Evolutionary conservation across 495 filamentous ascomycete species (phyloP), one percentile per base, ranked within the genome.

Genomic region (Podospora pseudopauciseta): DNA sequence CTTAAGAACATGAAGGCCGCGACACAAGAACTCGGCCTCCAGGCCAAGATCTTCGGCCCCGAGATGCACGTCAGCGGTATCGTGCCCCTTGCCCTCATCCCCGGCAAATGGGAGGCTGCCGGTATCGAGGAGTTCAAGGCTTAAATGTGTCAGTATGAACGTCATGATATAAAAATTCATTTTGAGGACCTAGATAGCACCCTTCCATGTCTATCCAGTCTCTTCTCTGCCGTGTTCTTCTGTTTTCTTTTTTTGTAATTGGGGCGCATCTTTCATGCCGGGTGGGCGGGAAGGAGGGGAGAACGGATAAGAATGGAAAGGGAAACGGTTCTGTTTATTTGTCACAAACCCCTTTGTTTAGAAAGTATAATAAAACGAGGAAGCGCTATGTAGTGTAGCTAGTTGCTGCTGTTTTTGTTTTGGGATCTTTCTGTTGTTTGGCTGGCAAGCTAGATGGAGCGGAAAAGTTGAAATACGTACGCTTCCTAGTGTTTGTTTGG

Each of bases 1-100:
- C 88, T 99, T 68, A 97, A 97, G 87, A 99, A 98, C 87, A 97
- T 99, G 86, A 97, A 98, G 87, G 86, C 90, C 58, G 94, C 96
- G 64, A 94, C 93, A 54, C 86, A 93, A 75, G 95, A 98, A 83
- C 88, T 99, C 44, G 92, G 91, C 73, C 85, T 99, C 44, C 84
- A 94, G 76, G 96, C 97, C 88, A 91, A 97, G 81, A 93, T 98
- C 70, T 99, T 92, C 79, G 95, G 95, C 64, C 95, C 95, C 66
- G 95, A 99, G 82, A 97, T 99, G 94, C 87, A 88, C 78, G 87
- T 89, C 68, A 86, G 83, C 67, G 87, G 87, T 69, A 88, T 89
- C 68, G 87, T 89, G 56, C 87, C 87, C 39, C 78, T 89, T 73
- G 87, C 87, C 53, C 86, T 89, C 60, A 70, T 89, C 65, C 84